These are phyloP conservation scores for Petunia axillaris DNA, from an alignment of 257 asterid genomes.

Conservation along the genomic window DNA sequence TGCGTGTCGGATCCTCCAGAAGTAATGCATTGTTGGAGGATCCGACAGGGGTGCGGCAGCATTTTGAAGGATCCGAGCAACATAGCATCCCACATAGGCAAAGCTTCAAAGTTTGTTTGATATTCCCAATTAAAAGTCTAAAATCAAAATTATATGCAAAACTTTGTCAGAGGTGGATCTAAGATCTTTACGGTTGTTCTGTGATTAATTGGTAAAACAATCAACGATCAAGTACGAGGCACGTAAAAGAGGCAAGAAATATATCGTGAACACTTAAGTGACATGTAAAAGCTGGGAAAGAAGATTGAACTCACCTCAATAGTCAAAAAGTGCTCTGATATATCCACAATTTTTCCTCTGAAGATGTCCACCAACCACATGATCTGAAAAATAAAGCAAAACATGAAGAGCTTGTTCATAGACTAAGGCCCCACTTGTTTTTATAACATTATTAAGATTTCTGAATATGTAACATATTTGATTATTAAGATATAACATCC, in stretches of 20 bases:
- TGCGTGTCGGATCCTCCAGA: no score
- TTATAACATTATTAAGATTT: no score
- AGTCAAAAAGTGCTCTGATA: constrained; percentile 72
- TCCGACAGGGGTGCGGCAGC: no score
- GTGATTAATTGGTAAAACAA: constrained; percentile 21
- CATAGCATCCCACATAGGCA: no score
- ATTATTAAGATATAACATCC: no score
- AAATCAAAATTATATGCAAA: neutral
- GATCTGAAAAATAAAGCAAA: constrained; percentile 53
- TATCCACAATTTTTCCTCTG: constrained; percentile 83
- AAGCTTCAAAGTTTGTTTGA: neutral
- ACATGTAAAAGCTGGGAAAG: constrained; percentile 28
- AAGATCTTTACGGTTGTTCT: neutral
- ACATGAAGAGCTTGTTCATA: constrained; percentile 20
- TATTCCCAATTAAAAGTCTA: neutral
- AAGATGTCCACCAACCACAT: constrained; percentile 79
- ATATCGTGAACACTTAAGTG: constrained; percentile 26
- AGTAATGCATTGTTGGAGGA: no score
- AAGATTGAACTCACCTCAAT: constrained; percentile 57
- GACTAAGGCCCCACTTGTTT: neutral
- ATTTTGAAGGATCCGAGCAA: no score
- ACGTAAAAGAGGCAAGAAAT: constrained; percentile 20
- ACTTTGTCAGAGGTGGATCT: neutral
- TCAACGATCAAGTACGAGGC: neutral
- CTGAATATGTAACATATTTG: no score